phyloP scores from a whole-genome alignment of 2,329 filamentous ascomycete genomes.

The Tympanopsis confertula region DNA sequence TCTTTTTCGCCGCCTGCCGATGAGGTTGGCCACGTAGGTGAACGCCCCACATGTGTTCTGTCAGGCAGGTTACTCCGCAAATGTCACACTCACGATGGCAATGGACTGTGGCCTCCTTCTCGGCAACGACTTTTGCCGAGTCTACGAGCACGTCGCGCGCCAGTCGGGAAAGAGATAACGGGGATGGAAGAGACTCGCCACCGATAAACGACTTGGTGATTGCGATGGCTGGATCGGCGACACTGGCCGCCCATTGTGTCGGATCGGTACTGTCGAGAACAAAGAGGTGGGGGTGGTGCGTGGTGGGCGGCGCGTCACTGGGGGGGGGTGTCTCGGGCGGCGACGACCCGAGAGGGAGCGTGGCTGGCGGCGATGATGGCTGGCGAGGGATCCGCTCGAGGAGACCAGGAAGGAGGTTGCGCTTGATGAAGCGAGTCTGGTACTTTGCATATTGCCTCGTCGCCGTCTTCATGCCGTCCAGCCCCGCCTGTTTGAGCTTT shows the following conservation, averaged over 20 bases:
- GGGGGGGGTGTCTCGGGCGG: too few species aligned
- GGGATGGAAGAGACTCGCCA: conserved; percentile 37
- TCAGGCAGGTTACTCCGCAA: too few species aligned
- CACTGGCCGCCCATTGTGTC: conserved; percentile 45
- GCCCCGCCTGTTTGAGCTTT: conserved; percentile 40
- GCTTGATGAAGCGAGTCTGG: conserved; percentile 76
- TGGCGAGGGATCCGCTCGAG: too few species aligned
- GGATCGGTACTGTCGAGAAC: conserved; percentile 71
- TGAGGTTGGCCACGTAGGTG: too few species aligned
- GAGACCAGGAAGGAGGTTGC: conserved; percentile 66
- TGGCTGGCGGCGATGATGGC: too few species aligned
- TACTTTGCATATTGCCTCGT: conserved; percentile 81
- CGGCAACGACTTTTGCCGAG: conserved; percentile 49
- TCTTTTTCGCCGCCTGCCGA: too few species aligned
- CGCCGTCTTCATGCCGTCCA: conserved; percentile 69
- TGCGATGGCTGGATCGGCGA: conserved; percentile 50
- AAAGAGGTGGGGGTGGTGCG: conserved; percentile 48
- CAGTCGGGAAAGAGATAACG: conserved; percentile 32
- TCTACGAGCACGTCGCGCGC: too few species aligned
- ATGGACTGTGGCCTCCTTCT: conserved; percentile 40
- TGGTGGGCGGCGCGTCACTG: too few species aligned
- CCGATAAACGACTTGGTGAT: conserved; percentile 54
- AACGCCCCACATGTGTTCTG: too few species aligned
- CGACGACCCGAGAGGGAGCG: too few species aligned
- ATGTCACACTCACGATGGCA: conserved; percentile 31